A percentile compares a stretch with the other conserved stretches of the same genome.
These are phyloP conservation scores for Pyrus pyrifolia DNA, from an alignment of 306 rosid genomes.

Conservation along the genomic window DNA sequence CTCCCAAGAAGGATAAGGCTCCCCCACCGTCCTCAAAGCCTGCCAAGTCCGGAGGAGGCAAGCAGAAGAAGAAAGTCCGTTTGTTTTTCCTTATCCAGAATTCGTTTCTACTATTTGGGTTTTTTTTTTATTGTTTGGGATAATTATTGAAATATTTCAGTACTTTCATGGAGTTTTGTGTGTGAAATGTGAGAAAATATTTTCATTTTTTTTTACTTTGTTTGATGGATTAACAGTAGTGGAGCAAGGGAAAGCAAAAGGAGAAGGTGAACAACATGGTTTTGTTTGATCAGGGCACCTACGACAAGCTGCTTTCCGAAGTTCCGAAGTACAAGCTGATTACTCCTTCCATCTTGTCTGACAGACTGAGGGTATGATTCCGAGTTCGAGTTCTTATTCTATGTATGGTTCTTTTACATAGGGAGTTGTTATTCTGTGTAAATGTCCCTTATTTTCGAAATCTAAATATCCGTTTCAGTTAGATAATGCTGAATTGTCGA, in stretches of 20 bases:
- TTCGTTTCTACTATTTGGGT: background rate
- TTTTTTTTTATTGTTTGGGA: background rate
- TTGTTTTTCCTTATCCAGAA: background rate
- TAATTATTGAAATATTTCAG: no score
- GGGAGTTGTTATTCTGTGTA: background rate
- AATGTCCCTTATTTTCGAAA: background rate
- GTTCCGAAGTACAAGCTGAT: constrained; percentile 29
- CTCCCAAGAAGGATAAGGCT: background rate
- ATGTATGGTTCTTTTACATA: background rate
- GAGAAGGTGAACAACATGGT: constrained; percentile 35
- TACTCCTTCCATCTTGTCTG: constrained; percentile 1
- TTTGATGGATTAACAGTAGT: constrained; percentile 5
- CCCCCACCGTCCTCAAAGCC: constrained; percentile 2
- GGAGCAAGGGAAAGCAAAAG: constrained; percentile 34
- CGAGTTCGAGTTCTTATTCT: background rate
- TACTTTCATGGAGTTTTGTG: background rate
- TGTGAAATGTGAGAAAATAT: background rate
- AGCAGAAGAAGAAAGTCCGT: background rate
- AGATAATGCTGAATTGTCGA: background rate
- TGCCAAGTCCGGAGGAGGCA: constrained; percentile 2
- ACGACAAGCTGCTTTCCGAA: constrained; percentile 24
- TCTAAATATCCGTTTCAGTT: no score
- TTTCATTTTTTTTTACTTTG: background rate
- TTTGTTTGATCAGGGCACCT: constrained; percentile 23
- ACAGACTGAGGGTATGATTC: constrained; percentile 23